Percentiles rank a stretch among this genome's conserved stretches.
Evolutionary conservation across 495 filamentous ascomycete genomes (phyloP).

Genomic region (Ascodesmis nigricans): DNA sequence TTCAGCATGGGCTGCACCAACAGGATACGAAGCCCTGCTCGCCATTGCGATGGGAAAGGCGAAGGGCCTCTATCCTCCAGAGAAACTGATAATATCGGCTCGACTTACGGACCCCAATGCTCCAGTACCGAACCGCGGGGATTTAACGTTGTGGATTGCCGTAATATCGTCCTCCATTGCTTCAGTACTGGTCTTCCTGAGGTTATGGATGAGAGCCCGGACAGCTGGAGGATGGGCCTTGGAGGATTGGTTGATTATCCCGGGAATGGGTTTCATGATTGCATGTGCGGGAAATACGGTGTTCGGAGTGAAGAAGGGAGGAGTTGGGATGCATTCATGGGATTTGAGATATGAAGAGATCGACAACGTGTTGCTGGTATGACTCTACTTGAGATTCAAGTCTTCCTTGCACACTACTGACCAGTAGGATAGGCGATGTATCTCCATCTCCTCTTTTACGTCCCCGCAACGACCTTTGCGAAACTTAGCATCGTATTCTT

Average conservation of each 20-base stretch:
- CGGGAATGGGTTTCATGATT: background rate
- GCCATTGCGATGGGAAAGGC: too few species aligned
- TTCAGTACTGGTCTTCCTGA: too few species aligned
- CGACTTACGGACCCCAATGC: too few species aligned
- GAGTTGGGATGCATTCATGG: background rate
- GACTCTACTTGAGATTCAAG: background rate
- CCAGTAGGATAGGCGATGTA: background rate
- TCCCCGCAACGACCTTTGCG: background rate
- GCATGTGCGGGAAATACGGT: background rate
- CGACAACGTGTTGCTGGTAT: background rate
- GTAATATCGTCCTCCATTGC: too few species aligned
- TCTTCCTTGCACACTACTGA: background rate
- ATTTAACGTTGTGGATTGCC: too few species aligned
- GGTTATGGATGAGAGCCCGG: too few species aligned
- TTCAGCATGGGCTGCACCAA: too few species aligned
- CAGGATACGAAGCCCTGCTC: too few species aligned
- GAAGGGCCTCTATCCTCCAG: too few species aligned
- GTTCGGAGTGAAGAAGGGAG: background rate
- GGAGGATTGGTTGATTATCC: background rate
- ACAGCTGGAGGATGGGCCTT: too few species aligned
- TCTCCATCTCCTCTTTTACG: background rate
- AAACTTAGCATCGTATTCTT: background rate
- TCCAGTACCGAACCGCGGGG: too few species aligned
- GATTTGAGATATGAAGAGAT: background rate
- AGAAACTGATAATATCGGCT: too few species aligned